A percentile compares a stretch with the other conserved stretches of the same genome.
phyloP scores from a whole-genome alignment of 306 rosid species.

The Phaseolus lunatus region DNA sequence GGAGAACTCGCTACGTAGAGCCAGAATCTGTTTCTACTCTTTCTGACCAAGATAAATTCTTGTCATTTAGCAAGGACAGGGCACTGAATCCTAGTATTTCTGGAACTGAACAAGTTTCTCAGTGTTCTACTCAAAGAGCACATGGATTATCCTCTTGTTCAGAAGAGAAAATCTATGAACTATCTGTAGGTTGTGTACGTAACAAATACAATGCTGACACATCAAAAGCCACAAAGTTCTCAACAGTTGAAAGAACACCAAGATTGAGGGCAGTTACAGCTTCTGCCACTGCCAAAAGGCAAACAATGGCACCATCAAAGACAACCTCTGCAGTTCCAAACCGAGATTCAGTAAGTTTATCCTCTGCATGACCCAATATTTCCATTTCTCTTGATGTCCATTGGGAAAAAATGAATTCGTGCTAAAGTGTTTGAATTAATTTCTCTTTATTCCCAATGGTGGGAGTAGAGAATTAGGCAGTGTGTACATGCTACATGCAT shows the following conservation, averaged over 20 bases:
- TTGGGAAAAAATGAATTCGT: neutral
- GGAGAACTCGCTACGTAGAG: constrained; percentile 75
- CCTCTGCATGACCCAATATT: neutral
- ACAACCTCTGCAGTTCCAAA: constrained; percentile 45
- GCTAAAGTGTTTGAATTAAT: neutral
- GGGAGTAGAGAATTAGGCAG: constrained; percentile 19
- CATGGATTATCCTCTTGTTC: constrained; percentile 54
- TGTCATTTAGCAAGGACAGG: constrained; percentile 69
- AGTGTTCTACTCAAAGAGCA: constrained; percentile 62
- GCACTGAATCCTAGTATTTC: constrained; percentile 81
- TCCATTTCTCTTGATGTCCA: constrained; percentile 30
- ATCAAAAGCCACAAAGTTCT: constrained; percentile 60
- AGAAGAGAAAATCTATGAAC: constrained; percentile 52
- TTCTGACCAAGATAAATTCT: constrained; percentile 60
- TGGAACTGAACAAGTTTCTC: constrained; percentile 69
- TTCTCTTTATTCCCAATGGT: constrained; percentile 19
- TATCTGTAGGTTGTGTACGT: constrained; percentile 47
- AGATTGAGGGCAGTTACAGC: constrained; percentile 53
- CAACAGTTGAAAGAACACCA: constrained; percentile 56
- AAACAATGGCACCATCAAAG: constrained; percentile 53
- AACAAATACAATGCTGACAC: constrained; percentile 43
- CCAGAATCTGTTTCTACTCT: constrained; percentile 55
- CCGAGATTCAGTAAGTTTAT: constrained; percentile 64
- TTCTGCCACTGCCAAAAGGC: constrained; percentile 58
- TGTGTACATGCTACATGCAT: neutral